These are phyloP conservation scores for Canavalia gladiata DNA, from an alignment of 306 rosid species.

Conservation along the genomic window DNA sequence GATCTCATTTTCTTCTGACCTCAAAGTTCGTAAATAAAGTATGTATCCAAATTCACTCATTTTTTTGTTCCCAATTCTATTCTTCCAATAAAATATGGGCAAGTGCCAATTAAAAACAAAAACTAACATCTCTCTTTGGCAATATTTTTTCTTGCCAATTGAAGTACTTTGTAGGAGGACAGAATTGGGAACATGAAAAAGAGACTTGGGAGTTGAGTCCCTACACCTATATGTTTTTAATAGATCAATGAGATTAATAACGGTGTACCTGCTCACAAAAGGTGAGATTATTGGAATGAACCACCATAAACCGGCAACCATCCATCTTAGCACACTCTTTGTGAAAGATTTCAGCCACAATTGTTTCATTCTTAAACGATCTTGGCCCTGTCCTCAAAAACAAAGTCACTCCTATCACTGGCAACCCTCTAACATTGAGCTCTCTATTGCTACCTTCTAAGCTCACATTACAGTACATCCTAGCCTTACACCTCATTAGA, in stretches of 20 bases:
- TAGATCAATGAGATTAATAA: background rate
- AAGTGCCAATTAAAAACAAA: background rate
- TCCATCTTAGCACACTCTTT: conserved; percentile 62
- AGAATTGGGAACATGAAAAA: conserved; percentile 9
- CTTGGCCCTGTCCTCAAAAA: conserved; percentile 67
- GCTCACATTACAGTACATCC: conserved; percentile 61
- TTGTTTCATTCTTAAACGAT: conserved; percentile 62
- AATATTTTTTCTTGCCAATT: background rate
- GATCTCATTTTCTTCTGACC: background rate
- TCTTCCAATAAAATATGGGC: background rate
- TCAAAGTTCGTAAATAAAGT: background rate
- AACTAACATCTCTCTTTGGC: background rate
- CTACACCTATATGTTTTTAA: background rate
- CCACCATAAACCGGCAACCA: conserved; percentile 62
- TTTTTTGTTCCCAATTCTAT: background rate
- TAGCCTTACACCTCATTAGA: conserved; percentile 74
- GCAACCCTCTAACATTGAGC: conserved; percentile 17
- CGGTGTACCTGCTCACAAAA: conserved; percentile 70
- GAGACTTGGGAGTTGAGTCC: conserved; percentile 13
- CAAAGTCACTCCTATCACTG: conserved; percentile 62
- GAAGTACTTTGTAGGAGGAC: background rate
- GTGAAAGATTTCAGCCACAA: conserved; percentile 54
- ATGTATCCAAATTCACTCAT: background rate
- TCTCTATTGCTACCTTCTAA: background rate
- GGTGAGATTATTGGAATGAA: conserved; percentile 65